Base-by-base conservation (phyloP, 2,329 filamentous ascomycete genomes). In the Endoconidiophora laricicola region DNA sequence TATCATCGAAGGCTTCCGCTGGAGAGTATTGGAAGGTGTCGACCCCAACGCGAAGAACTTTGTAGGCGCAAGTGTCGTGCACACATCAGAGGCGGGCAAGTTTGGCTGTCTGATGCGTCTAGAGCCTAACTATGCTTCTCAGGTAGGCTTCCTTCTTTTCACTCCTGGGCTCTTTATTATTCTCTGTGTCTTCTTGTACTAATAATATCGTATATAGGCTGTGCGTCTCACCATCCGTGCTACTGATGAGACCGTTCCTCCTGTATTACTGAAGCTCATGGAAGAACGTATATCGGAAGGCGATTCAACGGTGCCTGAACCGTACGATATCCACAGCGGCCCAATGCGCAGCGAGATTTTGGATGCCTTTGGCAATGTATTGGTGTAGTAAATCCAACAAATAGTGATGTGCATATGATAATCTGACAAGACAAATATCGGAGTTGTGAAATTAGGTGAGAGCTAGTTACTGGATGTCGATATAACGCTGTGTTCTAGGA, bases 11-110 rank as follows among this genome's bases (percentile, higher is more conserved):
- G 87, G 87, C 0, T 94, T 96, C 67, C 77, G 84, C 57, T 96
- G 87, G 88, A 86, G 85, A 5, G 69, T 96, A 14, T 65, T 98
- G 48, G 77, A 83, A 46, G 78, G 78, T 18, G 87, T 98, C 18
- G 91, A 98, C 65, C 87, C 87, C 3, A 98, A 96, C 62, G 70
- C 75, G 40, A 93, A 86, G 71, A 98, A 98, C 59, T 79, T 95
- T 59, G 91, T 98, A 12, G 91, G 90, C 14, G 86, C 86, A 0
- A 87, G 83, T 63, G 91, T 88, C 59, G 67, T 84, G 65, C 90
- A 86, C 69, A 94, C 80, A 47, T 81, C 74, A 48, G 79, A 84
- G 57, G 81, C 78, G 9, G 88, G 91, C 54, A 96, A 96, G 69
- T 93, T 87, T 67, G 91, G 91, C 29, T 96, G 91, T 68, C 69